These are phyloP conservation scores for Penicillium sp. DNA, from an alignment of 2,329 filamentous ascomycete genomes.

Conservation along the genomic window DNA sequence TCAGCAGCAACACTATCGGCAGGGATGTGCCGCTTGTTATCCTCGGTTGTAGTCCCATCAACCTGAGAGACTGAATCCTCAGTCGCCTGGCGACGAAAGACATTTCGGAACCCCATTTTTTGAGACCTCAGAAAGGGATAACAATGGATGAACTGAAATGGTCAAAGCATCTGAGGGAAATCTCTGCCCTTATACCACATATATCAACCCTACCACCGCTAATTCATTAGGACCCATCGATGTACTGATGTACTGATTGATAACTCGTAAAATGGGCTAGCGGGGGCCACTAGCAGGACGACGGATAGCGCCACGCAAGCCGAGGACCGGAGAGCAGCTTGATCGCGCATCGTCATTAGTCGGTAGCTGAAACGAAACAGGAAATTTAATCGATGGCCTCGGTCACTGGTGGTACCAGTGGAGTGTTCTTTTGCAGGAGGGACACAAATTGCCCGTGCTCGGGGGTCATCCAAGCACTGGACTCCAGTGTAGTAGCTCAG, in stretches of 20 bases:
- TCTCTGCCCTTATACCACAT: conserved; percentile 9
- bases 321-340: conserved; percentile 3
- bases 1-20: background rate
- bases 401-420: background rate
- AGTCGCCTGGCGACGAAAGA: conserved; percentile 11
- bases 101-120: conserved; percentile 6
- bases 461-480: background rate
- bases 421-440: background rate
- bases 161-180: conserved; percentile 7
- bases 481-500: background rate
- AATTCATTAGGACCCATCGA: background rate
- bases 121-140: background rate
- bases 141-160: background rate
- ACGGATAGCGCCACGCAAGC: conserved; percentile 9
- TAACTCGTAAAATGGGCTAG: conserved; percentile 3
- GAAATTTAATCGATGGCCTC: background rate
- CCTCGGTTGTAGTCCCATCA: conserved; percentile 1
- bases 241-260: conserved; percentile 12
- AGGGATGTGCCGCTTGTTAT: background rate
- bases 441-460: background rate
- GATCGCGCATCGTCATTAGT: background rate
- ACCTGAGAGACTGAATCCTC: conserved; percentile 3
- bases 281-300: background rate
- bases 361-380: background rate
- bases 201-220: background rate